phyloP scores from a whole-genome alignment of 352 stramenopile species.

The Phytopythium vexans region DNA sequence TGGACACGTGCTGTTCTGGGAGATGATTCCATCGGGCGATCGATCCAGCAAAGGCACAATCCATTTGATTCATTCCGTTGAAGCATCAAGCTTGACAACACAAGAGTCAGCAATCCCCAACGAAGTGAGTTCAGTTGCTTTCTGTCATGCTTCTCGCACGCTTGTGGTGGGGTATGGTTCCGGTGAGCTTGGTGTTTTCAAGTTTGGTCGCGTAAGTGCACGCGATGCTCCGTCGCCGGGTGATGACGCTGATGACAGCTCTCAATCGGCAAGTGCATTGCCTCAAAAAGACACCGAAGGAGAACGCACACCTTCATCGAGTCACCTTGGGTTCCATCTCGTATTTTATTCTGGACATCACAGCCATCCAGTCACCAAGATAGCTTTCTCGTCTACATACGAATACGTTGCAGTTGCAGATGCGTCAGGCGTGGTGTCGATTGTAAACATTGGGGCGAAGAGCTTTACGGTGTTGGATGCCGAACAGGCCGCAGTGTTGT shows the following conservation, averaged over 20 bases:
- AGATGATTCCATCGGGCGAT: slow-evolving; percentile 42
- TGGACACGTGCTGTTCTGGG: slow-evolving; percentile 61
- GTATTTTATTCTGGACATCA: slow-evolving; percentile 45
- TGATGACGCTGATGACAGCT: background rate
- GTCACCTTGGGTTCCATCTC: background rate
- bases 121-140: slow-evolving; percentile 42
- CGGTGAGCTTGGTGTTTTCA: slow-evolving; percentile 53
- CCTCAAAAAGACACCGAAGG: no score
- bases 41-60: slow-evolving; percentile 48
- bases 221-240: background rate
- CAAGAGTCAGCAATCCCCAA: background rate
- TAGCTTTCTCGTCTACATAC: slow-evolving; percentile 47
- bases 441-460: slow-evolving; percentile 49
- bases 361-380: slow-evolving; percentile 44
- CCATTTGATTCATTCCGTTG: slow-evolving; percentile 49
- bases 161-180: slow-evolving; percentile 49
- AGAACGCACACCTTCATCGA: no score
- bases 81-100: slow-evolving; percentile 13
- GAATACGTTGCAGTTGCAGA: slow-evolving; percentile 55
- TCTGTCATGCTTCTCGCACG: slow-evolving; percentile 41
- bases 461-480: slow-evolving; percentile 58
- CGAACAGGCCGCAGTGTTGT: slow-evolving; percentile 26
- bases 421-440: slow-evolving; percentile 48
- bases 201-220: slow-evolving; percentile 27
- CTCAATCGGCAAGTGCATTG: no score